Evolutionary conservation across 805 yeast genomes (phyloP), one percentile per base, ranked within the genome.

Genomic region (Isabelozyma rhagii): DNA sequence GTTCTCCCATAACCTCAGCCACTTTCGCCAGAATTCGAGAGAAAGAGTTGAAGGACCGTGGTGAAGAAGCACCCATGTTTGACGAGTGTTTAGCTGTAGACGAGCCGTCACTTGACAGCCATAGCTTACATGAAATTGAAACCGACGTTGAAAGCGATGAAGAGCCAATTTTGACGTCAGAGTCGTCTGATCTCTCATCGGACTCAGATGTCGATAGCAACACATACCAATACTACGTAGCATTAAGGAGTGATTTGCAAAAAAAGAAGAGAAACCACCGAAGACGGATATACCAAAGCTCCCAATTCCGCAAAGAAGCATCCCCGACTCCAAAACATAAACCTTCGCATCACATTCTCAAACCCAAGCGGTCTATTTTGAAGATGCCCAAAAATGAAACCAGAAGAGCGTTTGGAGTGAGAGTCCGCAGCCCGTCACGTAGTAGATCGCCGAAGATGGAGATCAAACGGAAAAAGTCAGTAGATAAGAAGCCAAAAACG

Each of bases 351-450:
- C 72, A 69, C 45, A 66, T 61, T 2, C 57, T 74, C 38, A 67
- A 71, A 54, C 79, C 79, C 1, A 69, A 70, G 53, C 58, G 66
- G 39, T 69, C 75, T n/a, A 74, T 74, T n/a, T 55, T 74, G 45
- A 73, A 73, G 56, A 48, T 56, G 43, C 41, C 53, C 36, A 29
- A 34, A 29, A 13, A 28, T n/a, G 36, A 31, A 31, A 31, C 36
- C 36, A 9, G 36, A 13, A 9, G 36, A 31, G 36, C 36, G n/a
- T 31, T 10, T 13, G 36, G 36, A 13, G 36, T 31, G n/a, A 31
- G 36, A 13, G 36, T 31, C 7, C 36, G 36, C 10, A 31, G 36
- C 36, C 36, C 36, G 36, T 31, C 36, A 9, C 36, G 36, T 31
- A 31, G 36, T 31, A 9, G 36, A 13, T 31, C 36, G 10, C 36